These are phyloP conservation scores for Flaveria trinervia DNA, from an alignment of 129 eudicot genomes.

Conservation along the genomic window DNA sequence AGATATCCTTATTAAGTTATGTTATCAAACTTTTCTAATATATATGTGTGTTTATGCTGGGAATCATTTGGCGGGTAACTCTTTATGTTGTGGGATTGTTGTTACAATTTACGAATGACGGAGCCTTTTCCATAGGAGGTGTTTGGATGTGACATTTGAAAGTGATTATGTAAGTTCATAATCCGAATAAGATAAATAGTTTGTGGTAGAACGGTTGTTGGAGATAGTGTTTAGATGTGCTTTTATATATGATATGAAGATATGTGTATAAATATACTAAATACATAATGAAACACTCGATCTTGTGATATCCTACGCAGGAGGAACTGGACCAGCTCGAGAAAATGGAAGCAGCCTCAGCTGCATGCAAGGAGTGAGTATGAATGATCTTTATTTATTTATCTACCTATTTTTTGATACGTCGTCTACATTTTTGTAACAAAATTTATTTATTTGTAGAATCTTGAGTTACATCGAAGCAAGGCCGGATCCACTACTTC, in stretches of 20 bases:
- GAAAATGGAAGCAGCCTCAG: slow-evolving; percentile 75
- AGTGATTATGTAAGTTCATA: not conserved
- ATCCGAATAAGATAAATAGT: not conserved
- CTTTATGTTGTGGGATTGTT: not conserved
- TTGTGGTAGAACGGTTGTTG: not conserved
- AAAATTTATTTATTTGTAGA: slow-evolving; percentile 32
- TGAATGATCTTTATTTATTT: not conserved
- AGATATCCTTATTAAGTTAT: too few species aligned
- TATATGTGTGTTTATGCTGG: not conserved
- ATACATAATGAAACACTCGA: not conserved
- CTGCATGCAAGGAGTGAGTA: slow-evolving; percentile 87
- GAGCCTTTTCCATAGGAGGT: not conserved
- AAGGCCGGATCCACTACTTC: slow-evolving; percentile 87
- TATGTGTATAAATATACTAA: not conserved
- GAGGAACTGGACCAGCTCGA: slow-evolving; percentile 88
- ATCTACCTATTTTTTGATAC: not conserved
- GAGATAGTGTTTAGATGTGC: not conserved
- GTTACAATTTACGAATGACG: not conserved
- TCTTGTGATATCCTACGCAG: slow-evolving; percentile 43
- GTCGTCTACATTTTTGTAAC: slow-evolving; percentile 12
- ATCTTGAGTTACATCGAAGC: slow-evolving; percentile 55
- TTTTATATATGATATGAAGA: too few species aligned
- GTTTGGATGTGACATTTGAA: not conserved
- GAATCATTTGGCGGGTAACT: not conserved
- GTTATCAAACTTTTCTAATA: too few species aligned